These are phyloP conservation scores for Microdochium nivale DNA, from an alignment of 2,329 filamentous ascomycete species.

Conservation along the genomic window DNA sequence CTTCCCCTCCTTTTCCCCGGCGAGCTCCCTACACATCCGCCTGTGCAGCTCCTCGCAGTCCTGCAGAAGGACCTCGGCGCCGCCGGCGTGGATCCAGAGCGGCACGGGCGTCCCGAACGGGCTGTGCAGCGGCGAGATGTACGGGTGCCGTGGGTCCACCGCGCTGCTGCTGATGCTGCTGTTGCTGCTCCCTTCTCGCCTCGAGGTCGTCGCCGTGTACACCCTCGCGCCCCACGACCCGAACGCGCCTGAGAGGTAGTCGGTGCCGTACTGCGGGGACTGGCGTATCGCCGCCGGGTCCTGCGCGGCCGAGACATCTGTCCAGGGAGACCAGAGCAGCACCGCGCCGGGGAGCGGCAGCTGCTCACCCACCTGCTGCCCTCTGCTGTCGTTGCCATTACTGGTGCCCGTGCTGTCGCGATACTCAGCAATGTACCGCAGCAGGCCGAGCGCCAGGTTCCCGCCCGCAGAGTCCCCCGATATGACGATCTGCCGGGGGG, in stretches of 20 bases:
- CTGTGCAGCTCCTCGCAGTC: not conserved
- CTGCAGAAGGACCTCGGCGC: not conserved
- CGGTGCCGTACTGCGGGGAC: slow-evolving; percentile 13
- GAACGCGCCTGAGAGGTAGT: slow-evolving; percentile 28
- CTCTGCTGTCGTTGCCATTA: not conserved
- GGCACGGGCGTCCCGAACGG: not conserved
- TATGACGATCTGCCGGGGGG: slow-evolving; percentile 26
- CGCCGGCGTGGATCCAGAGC: not conserved
- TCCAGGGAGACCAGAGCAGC: slow-evolving; percentile 20
- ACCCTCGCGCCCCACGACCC: slow-evolving; percentile 27
- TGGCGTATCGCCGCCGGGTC: slow-evolving; percentile 10
- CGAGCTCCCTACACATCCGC: not conserved
- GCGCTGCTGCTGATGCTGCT: not conserved
- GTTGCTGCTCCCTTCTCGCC: no score
- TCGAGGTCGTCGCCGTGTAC: slow-evolving; percentile 13
- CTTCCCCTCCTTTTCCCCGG: not conserved
- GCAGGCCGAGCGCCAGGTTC: slow-evolving; percentile 29
- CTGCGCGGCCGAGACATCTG: slow-evolving; percentile 5
- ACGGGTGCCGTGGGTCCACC: not conserved
- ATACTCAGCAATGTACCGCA: slow-evolving; percentile 33
- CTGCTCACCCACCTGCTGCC: slow-evolving; percentile 8
- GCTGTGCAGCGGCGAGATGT: not conserved
- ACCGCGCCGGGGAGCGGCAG: slow-evolving; percentile 26
- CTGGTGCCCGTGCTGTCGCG: slow-evolving; percentile 10
- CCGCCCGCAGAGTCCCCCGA: slow-evolving; percentile 37